A percentile compares a stretch with the other conserved stretches of the same genome.
Evolutionary conservation across 306 rosid species (phyloP).

Genomic region (Lotus japonicus): DNA sequence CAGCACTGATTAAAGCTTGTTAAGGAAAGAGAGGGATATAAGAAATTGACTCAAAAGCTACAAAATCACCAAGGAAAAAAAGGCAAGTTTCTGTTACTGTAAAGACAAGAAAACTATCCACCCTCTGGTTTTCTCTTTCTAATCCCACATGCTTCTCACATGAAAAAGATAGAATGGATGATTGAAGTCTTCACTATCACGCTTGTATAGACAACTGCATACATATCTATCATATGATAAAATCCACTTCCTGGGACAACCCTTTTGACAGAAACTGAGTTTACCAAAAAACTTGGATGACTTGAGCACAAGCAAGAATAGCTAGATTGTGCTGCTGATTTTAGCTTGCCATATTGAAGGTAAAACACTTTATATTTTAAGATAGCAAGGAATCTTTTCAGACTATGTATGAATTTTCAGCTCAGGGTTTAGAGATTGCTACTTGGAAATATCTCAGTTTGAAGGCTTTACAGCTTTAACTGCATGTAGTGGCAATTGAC

Average conservation of each 20-base stretch:
- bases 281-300: neutral
- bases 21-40: constrained; percentile 38
- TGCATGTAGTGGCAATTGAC: no score
- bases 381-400: no score
- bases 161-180: neutral
- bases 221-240: neutral
- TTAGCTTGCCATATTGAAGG: no score
- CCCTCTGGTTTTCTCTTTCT: no score
- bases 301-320: neutral
- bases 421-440: no score
- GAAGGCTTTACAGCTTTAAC: no score
- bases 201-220: neutral
- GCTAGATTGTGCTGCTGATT: no score
- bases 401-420: no score
- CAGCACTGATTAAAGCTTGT: constrained; percentile 60
- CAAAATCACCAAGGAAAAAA: neutral
- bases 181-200: neutral
- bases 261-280: neutral
- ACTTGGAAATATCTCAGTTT: no score
- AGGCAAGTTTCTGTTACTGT: neutral
- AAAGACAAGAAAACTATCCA: neutral
- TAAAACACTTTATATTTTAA: no score
- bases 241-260: neutral
- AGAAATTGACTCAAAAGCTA: constrained; percentile 3
- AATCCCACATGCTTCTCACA: no score